These are phyloP conservation scores for Cladosporium colombiae DNA, from an alignment of 2,329 filamentous ascomycete species.

Conservation along the genomic window DNA sequence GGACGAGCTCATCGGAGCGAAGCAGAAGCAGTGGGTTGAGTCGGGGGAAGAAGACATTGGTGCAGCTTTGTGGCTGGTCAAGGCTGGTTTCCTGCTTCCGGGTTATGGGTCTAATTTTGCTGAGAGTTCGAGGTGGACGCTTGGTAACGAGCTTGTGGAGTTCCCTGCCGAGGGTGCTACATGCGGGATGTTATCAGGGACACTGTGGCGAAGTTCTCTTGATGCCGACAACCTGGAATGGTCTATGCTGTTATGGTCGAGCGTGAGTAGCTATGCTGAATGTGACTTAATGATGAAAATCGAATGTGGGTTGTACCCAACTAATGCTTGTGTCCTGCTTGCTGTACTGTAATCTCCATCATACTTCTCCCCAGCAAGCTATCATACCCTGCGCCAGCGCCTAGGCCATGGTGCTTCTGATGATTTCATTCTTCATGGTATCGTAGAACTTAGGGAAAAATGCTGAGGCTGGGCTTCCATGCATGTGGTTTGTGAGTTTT, in stretches of 20 bases:
- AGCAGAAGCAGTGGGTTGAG: constrained; percentile 18
- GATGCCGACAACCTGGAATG: background rate
- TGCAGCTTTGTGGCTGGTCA: constrained; percentile 19
- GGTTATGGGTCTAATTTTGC: constrained; percentile 22
- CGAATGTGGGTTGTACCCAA: background rate
- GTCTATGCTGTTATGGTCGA: background rate
- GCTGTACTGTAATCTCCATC: background rate
- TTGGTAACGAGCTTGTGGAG: background rate
- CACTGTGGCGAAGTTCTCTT: background rate
- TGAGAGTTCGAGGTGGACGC: background rate
- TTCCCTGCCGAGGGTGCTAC: background rate
- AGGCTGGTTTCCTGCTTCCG: constrained; percentile 23
- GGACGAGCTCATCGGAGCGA: constrained; percentile 19
- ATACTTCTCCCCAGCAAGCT: background rate
- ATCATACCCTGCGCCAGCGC: background rate
- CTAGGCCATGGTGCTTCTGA: background rate
- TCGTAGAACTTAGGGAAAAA: background rate
- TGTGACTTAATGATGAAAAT: background rate
- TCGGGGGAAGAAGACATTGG: constrained; percentile 17
- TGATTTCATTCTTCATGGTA: background rate
- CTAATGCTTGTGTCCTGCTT: background rate
- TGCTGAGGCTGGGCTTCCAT: background rate
- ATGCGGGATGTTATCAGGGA: background rate
- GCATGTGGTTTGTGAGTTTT: background rate
- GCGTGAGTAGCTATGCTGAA: background rate